phyloP scores from a whole-genome alignment of 2,329 filamentous ascomycete genomes.

The Pyricularia pennisetigena region DNA sequence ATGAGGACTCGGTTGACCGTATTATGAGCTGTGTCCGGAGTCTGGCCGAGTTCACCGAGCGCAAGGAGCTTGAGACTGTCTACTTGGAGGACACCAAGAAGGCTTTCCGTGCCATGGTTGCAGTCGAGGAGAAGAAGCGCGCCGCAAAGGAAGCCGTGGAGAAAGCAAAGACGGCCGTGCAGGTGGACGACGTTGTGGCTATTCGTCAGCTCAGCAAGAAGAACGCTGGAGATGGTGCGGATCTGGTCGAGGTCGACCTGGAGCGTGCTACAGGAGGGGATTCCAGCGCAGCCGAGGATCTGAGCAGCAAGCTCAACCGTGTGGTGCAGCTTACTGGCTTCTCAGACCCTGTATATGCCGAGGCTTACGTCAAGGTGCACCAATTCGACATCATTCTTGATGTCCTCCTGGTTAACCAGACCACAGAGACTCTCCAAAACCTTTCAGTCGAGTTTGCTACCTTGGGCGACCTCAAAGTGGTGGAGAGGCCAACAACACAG shows the following conservation, averaged over 20 bases:
- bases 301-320: constrained; percentile 87
- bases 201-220: constrained; percentile 93
- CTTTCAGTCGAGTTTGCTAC: constrained; percentile 98
- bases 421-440: constrained; percentile 91
- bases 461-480: constrained; percentile 92
- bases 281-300: constrained; percentile 63
- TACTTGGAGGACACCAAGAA: constrained; percentile 93
- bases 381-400: constrained; percentile 98
- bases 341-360: constrained; percentile 96
- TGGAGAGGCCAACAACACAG: constrained; percentile 91
- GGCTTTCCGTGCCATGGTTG: constrained; percentile 94
- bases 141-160: constrained; percentile 88
- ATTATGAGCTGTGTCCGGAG: constrained; percentile 97
- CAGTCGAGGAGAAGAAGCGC: constrained; percentile 94
- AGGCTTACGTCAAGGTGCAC: constrained; percentile 97
- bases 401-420: constrained; percentile 94
- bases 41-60: constrained; percentile 78
- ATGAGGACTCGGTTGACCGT: constrained; percentile 95
- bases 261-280: constrained; percentile 93
- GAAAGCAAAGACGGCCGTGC: constrained; percentile 86
- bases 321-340: constrained; percentile 97
- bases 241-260: constrained; percentile 81
- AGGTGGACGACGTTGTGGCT: constrained; percentile 88
- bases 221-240: constrained; percentile 68
- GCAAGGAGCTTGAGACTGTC: constrained; percentile 82